Conservation (phyloP, 768 basidiomycete species). For the Punctularia strigosozonata region DNA sequence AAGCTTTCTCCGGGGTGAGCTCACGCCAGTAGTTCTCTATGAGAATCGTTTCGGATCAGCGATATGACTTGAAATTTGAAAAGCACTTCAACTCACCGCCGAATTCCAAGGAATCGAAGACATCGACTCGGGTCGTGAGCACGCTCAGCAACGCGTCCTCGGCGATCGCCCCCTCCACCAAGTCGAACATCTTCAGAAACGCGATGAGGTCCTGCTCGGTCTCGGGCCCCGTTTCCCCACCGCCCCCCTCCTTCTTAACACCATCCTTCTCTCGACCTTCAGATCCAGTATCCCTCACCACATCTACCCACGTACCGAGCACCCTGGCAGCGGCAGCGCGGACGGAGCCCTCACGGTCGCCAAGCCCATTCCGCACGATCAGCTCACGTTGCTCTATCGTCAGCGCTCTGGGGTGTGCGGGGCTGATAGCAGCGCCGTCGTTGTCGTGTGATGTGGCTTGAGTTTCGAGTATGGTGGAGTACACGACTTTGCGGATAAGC, state of each 20-base stretch:
- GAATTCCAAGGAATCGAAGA: slow-evolving; percentile 61
- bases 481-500: slow-evolving; percentile 63
- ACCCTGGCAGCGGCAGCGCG: slow-evolving; percentile 61
- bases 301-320: slow-evolving; percentile 67
- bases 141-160: slow-evolving; percentile 66
- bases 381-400: slow-evolving; percentile 64
- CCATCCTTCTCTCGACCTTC: too few relatives aligned
- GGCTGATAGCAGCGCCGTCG: slow-evolving; percentile 28
- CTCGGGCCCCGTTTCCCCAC: slow-evolving; percentile 25
- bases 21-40: slow-evolving; percentile 62
- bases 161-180: slow-evolving; percentile 45
- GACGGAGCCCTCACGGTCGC: slow-evolving; percentile 73
- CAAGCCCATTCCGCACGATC: slow-evolving; percentile 72
- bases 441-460: slow-evolving; percentile 9
- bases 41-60: background rate
- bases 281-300: slow-evolving; percentile 30
- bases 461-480: slow-evolving; percentile 42
- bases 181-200: slow-evolving; percentile 48
- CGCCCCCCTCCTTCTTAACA: slow-evolving; percentile 22
- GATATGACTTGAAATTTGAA: background rate
- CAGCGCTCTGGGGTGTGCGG: slow-evolving; percentile 53
- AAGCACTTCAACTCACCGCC: slow-evolving; percentile 33
- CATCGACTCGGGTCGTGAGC: slow-evolving; percentile 51
- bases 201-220: slow-evolving; percentile 31
- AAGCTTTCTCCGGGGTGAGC: slow-evolving; percentile 64